Percentiles rank a stretch among this genome's conserved stretches.
These are phyloP conservation scores for Tylopilus balloui DNA, from an alignment of 768 basidiomycete species.

Conservation along the genomic window DNA sequence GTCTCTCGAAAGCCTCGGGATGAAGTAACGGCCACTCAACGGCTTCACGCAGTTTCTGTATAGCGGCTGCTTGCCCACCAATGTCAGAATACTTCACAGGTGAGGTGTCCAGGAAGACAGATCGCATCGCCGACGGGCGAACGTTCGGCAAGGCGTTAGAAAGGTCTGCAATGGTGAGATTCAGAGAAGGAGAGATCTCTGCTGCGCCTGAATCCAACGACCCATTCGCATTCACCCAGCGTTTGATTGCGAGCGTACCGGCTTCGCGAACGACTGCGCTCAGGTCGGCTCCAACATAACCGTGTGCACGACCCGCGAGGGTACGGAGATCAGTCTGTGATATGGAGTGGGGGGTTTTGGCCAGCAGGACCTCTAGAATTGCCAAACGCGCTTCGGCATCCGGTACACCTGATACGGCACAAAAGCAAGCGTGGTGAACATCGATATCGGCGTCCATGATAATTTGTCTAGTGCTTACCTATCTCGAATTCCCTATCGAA, in stretches of 20 bases:
- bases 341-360: conserved; percentile 75
- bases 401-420: conserved; percentile 63
- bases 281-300: conserved; percentile 96
- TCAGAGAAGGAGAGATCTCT: conserved; percentile 26
- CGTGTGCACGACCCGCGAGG: conserved; percentile 80
- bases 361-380: conserved; percentile 82
- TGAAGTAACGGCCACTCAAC: conserved; percentile 95
- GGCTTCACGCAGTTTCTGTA: conserved; percentile 82
- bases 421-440: neutral
- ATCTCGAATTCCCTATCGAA: conserved; percentile 97
- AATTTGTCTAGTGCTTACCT: conserved; percentile 41
- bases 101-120: conserved; percentile 83
- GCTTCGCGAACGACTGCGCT: conserved; percentile 90
- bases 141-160: conserved; percentile 67
- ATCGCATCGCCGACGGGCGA: conserved; percentile 91
- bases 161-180: conserved; percentile 60
- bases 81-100: conserved; percentile 83
- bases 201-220: conserved; percentile 6
- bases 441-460: neutral
- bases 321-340: conserved; percentile 52
- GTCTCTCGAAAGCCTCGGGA: conserved; percentile 77
- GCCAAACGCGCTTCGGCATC: conserved; percentile 78
- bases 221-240: conserved; percentile 47
- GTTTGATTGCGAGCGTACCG: conserved; percentile 87
- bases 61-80: conserved; percentile 78